Percentiles rank a stretch among this genome's conserved stretches.
Evolutionary conservation across 1,139 yeast genomes (phyloP).

Genomic region (Pneumocystis carinii): DNA sequence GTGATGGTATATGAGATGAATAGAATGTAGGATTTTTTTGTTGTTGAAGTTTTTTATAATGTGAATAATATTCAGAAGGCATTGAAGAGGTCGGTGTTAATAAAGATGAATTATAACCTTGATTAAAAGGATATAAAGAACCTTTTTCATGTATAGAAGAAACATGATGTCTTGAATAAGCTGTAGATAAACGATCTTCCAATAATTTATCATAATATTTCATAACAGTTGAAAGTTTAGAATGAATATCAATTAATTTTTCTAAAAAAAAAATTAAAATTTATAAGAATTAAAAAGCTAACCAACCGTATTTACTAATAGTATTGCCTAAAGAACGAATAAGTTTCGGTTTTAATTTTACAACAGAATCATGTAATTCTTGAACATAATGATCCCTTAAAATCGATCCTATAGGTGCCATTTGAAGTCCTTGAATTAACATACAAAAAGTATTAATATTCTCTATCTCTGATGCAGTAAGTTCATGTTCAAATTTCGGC

Average conservation of each 20-base stretch:
- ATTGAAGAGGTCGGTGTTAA: background rate
- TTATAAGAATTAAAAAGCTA: background rate
- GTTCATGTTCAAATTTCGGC: conserved; percentile 20
- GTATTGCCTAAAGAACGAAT: conserved; percentile 50
- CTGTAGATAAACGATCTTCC: conserved; percentile 46
- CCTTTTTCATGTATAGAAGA: background rate
- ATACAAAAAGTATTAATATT: conserved; percentile 57
- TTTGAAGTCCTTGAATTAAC: conserved; percentile 40
- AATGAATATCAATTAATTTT: conserved; percentile 55
- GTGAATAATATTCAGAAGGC: background rate
- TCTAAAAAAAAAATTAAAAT: conserved; percentile 6
- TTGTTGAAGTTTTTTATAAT: background rate
- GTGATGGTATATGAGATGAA: background rate
- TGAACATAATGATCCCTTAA: conserved; percentile 48
- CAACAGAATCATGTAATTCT: conserved; percentile 48
- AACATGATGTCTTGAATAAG: conserved; percentile 25
- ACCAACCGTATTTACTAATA: conserved; percentile 49
- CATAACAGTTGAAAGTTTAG: conserved; percentile 65
- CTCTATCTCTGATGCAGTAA: conserved; percentile 49
- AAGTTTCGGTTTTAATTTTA: conserved; percentile 59
- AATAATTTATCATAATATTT: conserved; percentile 64
- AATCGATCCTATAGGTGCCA: conserved; percentile 37
- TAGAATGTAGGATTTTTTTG: background rate
- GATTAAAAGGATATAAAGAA: background rate
- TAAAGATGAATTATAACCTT: background rate